Conservation (phyloP, 148 eudicot genomes). For the Rhododendron vialii region DNA sequence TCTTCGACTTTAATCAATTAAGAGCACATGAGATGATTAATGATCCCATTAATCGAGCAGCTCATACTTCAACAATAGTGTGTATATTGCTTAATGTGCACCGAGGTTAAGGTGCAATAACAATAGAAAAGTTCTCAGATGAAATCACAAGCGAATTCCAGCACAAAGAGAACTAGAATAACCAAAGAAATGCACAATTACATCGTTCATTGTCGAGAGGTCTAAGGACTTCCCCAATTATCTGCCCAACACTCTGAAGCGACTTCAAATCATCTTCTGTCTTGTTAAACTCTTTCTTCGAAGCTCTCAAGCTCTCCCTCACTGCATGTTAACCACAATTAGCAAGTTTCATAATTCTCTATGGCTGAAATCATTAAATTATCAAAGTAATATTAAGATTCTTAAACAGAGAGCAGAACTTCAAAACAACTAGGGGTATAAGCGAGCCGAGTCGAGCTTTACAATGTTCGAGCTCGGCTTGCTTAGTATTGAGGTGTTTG, state of each 20-base stretch:
- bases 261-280: conserved; percentile 98
- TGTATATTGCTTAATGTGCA: not conserved
- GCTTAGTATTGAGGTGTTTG: no score
- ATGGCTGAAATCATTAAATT: not conserved
- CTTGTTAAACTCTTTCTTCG: conserved; percentile 83
- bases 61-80: not conserved
- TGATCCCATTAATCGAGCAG: not conserved
- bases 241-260: conserved; percentile 98
- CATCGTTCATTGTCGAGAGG: conserved; percentile 96
- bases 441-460: not conserved
- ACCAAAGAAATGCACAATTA: conserved; percentile 20
- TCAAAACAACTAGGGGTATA: not conserved
- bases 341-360: not conserved
- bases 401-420: not conserved
- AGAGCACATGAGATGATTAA: not conserved
- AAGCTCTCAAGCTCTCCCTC: conserved; percentile 57
- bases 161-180: not conserved
- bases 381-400: not conserved
- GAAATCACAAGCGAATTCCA: not conserved
- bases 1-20: not conserved
- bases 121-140: not conserved
- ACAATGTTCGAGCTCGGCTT: not conserved
- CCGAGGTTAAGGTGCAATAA: not conserved
- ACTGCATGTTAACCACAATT: conserved; percentile 27
- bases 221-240: conserved; percentile 95